phyloP scores from a whole-genome alignment of 1,139 yeast genomes.

The Yamadazyma spencermartinsiae region DNA sequence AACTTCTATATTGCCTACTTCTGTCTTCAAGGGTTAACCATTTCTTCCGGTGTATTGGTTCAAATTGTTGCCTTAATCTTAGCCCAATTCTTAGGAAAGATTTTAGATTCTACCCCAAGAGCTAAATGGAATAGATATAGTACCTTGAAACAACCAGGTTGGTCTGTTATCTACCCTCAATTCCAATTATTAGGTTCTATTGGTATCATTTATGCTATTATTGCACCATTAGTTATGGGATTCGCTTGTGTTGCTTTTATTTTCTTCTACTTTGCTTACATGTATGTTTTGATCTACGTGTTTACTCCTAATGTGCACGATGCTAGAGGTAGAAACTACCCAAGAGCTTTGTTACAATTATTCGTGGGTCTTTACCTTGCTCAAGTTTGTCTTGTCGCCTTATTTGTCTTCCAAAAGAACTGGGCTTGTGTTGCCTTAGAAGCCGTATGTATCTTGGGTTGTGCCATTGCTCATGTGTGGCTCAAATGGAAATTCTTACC shows the following conservation, averaged over 20 bases:
- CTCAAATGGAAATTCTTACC: constrained; percentile 60
- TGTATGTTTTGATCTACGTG: constrained; percentile 58
- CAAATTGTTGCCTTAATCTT: constrained; percentile 47
- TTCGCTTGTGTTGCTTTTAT: constrained; percentile 47
- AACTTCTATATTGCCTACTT: constrained; percentile 63
- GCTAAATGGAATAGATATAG: constrained; percentile 48
- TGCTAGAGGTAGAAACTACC: constrained; percentile 66
- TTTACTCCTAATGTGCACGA: constrained; percentile 53
- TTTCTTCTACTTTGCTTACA: constrained; percentile 59
- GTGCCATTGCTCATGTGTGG: constrained; percentile 57
- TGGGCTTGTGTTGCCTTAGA: constrained; percentile 76
- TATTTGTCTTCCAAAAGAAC: constrained; percentile 67
- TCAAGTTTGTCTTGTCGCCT: constrained; percentile 63
- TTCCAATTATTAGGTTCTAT: constrained; percentile 41
- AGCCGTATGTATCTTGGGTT: constrained; percentile 49
- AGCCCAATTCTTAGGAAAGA: constrained; percentile 46
- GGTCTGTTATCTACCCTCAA: constrained; percentile 41
- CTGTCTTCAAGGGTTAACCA: constrained; percentile 44
- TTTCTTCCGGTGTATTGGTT: constrained; percentile 38
- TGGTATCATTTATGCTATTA: constrained; percentile 41
- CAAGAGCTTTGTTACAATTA: constrained; percentile 63
- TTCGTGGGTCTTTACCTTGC: constrained; percentile 67
- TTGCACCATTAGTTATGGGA: constrained; percentile 49
- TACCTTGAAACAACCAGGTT: constrained; percentile 44
- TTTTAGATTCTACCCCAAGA: constrained; percentile 49